phyloP scores from a whole-genome alignment of 1,284 basidiomycete genomes.

The Ustilago bromivora region DNA sequence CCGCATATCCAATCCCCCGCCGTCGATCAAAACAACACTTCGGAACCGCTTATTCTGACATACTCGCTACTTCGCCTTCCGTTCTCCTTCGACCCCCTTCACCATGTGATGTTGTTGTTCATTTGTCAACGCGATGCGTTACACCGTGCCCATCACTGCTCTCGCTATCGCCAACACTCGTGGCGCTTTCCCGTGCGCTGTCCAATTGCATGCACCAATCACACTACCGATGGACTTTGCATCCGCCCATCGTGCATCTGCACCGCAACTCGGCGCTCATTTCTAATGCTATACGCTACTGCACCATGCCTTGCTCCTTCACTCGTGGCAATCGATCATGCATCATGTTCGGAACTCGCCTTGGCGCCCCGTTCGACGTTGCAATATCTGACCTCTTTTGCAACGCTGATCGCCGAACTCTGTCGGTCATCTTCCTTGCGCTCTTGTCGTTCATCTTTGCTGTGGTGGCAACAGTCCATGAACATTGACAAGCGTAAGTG shows the following conservation, averaged over 20 bases:
- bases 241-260: not conserved
- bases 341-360: not conserved
- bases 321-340: not conserved
- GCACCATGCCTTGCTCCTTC: not conserved
- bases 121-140: not conserved
- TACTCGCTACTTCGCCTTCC: slow-evolving; percentile 31
- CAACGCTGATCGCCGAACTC: not conserved
- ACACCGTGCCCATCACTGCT: not conserved
- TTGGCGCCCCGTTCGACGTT: slow-evolving; percentile 3
- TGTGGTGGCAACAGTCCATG: slow-evolving; percentile 49
- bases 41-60: slow-evolving; percentile 38
- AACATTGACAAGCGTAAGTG: slow-evolving; percentile 65
- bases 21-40: slow-evolving; percentile 4
- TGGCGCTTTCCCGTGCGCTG: not conserved
- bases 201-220: not conserved
- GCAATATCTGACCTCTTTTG: not conserved
- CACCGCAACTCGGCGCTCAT: not conserved
- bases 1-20: not conserved
- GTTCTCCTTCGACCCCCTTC: slow-evolving; percentile 7
- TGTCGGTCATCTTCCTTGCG: not conserved
- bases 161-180: not conserved
- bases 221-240: not conserved
- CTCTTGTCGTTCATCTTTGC: slow-evolving; percentile 14
- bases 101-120: slow-evolving; percentile 13
- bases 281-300: not conserved